These are phyloP conservation scores for Logfia minima DNA, from an alignment of 129 eudicot species.

Conservation along the genomic window DNA sequence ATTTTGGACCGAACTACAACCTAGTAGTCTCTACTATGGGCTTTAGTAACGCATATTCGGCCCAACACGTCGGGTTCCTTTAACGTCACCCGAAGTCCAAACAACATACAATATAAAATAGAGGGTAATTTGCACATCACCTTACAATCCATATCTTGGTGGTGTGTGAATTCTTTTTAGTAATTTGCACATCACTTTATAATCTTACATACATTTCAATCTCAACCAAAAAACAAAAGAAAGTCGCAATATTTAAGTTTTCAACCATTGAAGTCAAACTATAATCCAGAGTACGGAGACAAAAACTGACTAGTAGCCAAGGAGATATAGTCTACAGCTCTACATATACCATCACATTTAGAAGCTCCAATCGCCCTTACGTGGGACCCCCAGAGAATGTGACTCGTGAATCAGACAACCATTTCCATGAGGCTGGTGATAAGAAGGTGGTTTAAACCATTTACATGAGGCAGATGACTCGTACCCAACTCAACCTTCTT, in stretches of 20 bases:
- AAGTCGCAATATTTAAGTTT: slow-evolving; percentile 12
- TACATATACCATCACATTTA: slow-evolving; percentile 23
- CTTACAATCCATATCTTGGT: neutral
- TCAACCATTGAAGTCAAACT: slow-evolving; percentile 3
- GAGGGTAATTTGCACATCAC: neutral
- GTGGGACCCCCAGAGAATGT: neutral
- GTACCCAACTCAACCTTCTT: slow-evolving; percentile 27
- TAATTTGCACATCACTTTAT: neutral
- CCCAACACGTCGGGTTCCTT: neutral
- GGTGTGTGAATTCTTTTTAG: neutral
- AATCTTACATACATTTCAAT: neutral
- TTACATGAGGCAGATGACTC: slow-evolving; percentile 4
- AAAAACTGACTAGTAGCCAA: neutral
- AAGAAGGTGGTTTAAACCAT: slow-evolving; percentile 26
- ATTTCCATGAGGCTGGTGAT: slow-evolving; percentile 3
- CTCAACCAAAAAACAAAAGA: slow-evolving; percentile 10
- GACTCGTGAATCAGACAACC: slow-evolving; percentile 12
- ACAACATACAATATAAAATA: no score
- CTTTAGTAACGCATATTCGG: neutral
- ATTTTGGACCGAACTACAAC: no score
- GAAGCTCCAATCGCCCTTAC: neutral
- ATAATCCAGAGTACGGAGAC: neutral
- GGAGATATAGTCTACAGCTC: neutral
- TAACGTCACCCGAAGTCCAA: neutral
- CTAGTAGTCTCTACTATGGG: neutral